phyloP scores from a whole-genome alignment of 148 eudicot genomes.

The Persicaria maculosa region DNA sequence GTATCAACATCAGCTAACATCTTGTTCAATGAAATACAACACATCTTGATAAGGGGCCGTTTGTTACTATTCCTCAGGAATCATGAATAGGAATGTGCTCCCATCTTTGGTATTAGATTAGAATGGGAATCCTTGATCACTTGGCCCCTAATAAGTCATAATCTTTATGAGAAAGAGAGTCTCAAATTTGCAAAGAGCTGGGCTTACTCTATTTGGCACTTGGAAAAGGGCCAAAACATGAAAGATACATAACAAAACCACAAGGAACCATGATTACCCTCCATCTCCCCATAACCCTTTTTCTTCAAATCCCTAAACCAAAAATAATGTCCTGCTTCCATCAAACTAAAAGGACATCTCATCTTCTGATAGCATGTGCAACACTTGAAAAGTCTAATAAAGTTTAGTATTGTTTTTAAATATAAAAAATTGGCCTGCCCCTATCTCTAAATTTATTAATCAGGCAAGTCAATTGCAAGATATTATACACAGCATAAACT shows the following conservation, averaged over 20 bases:
- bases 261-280: conserved; percentile 2
- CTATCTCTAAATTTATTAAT: neutral
- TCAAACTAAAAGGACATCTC: conserved; percentile 2
- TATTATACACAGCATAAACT: neutral
- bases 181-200: neutral
- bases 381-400: neutral
- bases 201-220: neutral
- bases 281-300: neutral
- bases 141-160: neutral
- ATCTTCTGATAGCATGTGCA: neutral
- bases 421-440: neutral
- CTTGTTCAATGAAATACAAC: too few species aligned
- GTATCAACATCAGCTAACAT: too few species aligned
- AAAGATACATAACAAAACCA: neutral
- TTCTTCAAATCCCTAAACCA: conserved; percentile 1
- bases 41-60: too few species aligned
- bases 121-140: neutral
- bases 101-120: too few species aligned
- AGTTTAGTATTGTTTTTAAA: neutral
- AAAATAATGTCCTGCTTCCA: neutral
- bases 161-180: neutral
- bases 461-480: conserved; percentile 4
- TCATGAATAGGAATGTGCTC: too few species aligned
- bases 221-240: neutral
- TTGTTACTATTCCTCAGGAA: too few species aligned